Base-by-base conservation (phyloP, 2,329 filamentous ascomycete genomes). In the Rasamsonia emersonii region DNA sequence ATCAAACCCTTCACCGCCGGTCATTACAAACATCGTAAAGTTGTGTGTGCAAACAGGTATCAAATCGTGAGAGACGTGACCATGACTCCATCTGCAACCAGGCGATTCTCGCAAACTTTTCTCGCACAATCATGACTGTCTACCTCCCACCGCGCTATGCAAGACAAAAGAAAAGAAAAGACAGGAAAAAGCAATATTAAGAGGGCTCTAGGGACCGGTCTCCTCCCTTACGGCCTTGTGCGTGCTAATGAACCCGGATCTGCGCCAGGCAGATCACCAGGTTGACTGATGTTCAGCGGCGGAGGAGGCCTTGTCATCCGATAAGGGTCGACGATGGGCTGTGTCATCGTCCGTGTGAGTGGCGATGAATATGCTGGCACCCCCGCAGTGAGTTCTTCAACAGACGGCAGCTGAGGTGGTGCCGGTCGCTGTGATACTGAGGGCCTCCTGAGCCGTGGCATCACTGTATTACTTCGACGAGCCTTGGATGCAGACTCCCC, bases 321-420 rank as follows among this genome's bases (percentile, higher is more conserved):
- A 45, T 61, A 56, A 28, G 44, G 47, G 34, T 61, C 56, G 44
- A 35, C 31, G 23, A 58, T 50, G 35, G 54, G 48, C 23, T 47
- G 46, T 31, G 49, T 33, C 20, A 58, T 50, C 34, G 54, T 47
- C 23, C 46, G 46, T 31, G 49, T 47, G 24, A 56, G 54, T 15
- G 55, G 56, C 19, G 61, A 49, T 18, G 60, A 56, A 37, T 61
- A 65, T 24, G 62, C 63, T 26, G 63, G 62, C 20, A 66, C 59
- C 7, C 63, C 63, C 21, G 63, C 63, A 4, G 62, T 65, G 30
- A 67, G 45, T 38, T 66, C 64, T 44, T 65, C 59, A 15, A 67
- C 53, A 3, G 62, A 65, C 4, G 64, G 63, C 26, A 67, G 53
- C 28, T 56, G 53, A 8, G 28, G 35, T 11, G 14, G 30, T 9